Evolutionary conservation across 2,329 filamentous ascomycete genomes (phyloP), one percentile per base, ranked within the genome.

Genomic region (Phaeosphaeria sp.): DNA sequence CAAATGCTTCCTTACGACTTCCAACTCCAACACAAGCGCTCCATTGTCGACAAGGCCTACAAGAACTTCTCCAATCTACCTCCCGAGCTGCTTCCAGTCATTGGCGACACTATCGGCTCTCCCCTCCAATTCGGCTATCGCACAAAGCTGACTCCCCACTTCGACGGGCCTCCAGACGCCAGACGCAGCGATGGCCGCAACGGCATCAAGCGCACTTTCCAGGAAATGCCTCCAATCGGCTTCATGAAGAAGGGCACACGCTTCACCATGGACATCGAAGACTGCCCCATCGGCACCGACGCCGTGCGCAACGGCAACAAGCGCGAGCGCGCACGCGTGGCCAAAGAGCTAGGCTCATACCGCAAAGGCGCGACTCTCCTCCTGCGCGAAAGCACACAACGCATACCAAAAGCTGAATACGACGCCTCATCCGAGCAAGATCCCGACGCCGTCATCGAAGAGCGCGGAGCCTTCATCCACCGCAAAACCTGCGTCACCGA

Each of bases 111-210:
- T 8, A 93, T 97, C 69, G 91, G 91, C 48, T 96, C 92, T 43
- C 95, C 95, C 2, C 78, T 97, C 60, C 89, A 96, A 78, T 98
- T 96, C 77, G 91, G 90, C 55, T 99, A 99, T 81, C 88, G 95
- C 53, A 99, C 95, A 20, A 99, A 99, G 80, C 84, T 99, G 65
- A 99, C 95, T 18, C 95, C 95, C 25, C 95, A 99, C 78, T 99
- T 98, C 74, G 91, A 96, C 73, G 91, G 87, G 0, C 91, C 93
- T 1, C 86, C 87, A 22, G 77, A 80, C 56, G 75, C 83, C 69
- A 69, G 78, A 71, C 55, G 79, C 67, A 72, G 82, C 67, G 78
- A 83, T 60, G 79, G 80, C 57, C 69, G 78, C 54, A 77, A 85
- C 57, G 82, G 85, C 57, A 81, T 82, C 57, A 83, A 83, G 71